Evolutionary conservation across 495 filamentous ascomycete genomes (phyloP), one percentile per base, ranked within the genome.

Genomic region (Tuber calosporum): DNA sequence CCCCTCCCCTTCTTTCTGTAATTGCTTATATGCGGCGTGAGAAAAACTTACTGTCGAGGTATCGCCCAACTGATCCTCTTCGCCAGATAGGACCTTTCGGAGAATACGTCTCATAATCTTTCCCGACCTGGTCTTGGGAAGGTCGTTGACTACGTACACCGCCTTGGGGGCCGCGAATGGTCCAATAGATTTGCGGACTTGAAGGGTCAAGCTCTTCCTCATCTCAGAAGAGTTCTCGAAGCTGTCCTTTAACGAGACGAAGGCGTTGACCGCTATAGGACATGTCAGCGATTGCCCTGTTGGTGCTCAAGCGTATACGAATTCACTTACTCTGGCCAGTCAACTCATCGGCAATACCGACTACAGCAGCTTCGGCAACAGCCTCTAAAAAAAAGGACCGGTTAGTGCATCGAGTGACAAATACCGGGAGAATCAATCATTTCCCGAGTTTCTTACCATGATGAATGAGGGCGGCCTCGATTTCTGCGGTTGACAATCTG

Each of bases 21-120:
- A 62, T 62, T 26, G 53, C 53, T 19, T 62, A 30, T 62, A 4
- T 15, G 53, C 26, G 53, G 13, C 53, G 48, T 75, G 66, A 20
- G 69, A 72, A 30, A 77, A 92, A 62, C 53, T 62, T 34, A 62
- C 53, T 72, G 95, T 98, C 2, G 92, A 92, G 40, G 85, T 94
- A 79, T 99, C 96, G 79, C 95, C 95, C 71, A 99, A 85, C 82
- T 94, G 93, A 80, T 98, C 95, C 84, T 98, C 96, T 86, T 99
- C 95, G 17, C 93, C 93, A 66, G 92, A 92, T 75, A 99, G 84
- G 77, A 98, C 93, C 91, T 99, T 98, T 73, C 95, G 89, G 84
- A 99, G 83, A 83, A 99, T 97, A 72, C 95, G 89, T 72, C 95
- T 88, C 95, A 99, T 98, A 80, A 98, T 99, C 90, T 99, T 99